A percentile compares a stretch with the other conserved stretches of the same genome.
These are phyloP conservation scores for Aureobasidium leucospermi DNA, from an alignment of 2,329 filamentous ascomycete species.

Conservation along the genomic window DNA sequence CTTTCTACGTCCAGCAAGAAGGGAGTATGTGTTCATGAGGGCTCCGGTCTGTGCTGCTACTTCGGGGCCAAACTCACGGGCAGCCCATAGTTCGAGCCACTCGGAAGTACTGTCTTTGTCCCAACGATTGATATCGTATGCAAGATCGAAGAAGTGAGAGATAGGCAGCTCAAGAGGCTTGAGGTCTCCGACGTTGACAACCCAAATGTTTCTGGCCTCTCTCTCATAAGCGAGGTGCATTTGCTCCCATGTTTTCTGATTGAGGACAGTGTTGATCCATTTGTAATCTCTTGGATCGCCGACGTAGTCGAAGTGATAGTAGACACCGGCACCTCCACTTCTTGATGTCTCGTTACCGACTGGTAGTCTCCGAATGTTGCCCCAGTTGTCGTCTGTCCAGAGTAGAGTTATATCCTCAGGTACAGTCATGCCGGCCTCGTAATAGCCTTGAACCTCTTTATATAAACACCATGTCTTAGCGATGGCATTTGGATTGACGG, in stretches of 20 bases:
- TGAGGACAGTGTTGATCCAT: slow-evolving; percentile 60
- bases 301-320: slow-evolving; percentile 60
- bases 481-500: too few species aligned
- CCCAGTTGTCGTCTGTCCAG: slow-evolving; percentile 65
- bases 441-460: slow-evolving; percentile 63
- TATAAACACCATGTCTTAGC: too few species aligned
- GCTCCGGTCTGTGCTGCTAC: slow-evolving; percentile 43
- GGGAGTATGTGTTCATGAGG: slow-evolving; percentile 50
- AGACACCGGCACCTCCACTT: slow-evolving; percentile 57
- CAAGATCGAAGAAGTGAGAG: slow-evolving; percentile 60
- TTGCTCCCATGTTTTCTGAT: slow-evolving; percentile 59
- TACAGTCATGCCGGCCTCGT: slow-evolving; percentile 55
- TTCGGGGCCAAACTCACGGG: slow-evolving; percentile 49
- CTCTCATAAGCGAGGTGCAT: slow-evolving; percentile 56
- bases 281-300: slow-evolving; percentile 44
- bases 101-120: slow-evolving; percentile 47
- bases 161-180: slow-evolving; percentile 60
- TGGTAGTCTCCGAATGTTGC: slow-evolving; percentile 57
- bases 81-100: slow-evolving; percentile 52
- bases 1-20: slow-evolving; percentile 52
- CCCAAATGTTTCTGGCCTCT: slow-evolving; percentile 55
- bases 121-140: slow-evolving; percentile 55
- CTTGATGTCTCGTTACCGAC: slow-evolving; percentile 52
- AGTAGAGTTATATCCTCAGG: slow-evolving; percentile 60
- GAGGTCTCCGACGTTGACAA: slow-evolving; percentile 61